A percentile compares a stretch with the other conserved stretches of the same genome.
phyloP scores from a whole-genome alignment of 768 basidiomycete species.

The Psilocybe cubensis region DNA sequence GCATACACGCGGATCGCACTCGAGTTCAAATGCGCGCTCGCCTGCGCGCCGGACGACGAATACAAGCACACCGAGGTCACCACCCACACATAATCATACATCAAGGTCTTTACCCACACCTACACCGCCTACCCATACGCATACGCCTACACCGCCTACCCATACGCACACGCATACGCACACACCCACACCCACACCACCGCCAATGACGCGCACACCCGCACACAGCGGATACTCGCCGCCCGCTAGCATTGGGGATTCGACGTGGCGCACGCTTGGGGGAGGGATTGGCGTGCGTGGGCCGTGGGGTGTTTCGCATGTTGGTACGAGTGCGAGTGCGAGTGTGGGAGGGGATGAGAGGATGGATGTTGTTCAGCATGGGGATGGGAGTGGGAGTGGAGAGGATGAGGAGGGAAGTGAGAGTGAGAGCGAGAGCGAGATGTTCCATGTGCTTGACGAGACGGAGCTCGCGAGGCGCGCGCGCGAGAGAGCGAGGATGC shows the following conservation, averaged over 20 bases:
- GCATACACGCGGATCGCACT: neutral
- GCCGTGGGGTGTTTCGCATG: too few species aligned
- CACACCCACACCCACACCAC: neutral
- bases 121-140: neutral
- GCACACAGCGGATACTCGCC: slow-evolving; percentile 29
- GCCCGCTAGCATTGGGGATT: slow-evolving; percentile 46
- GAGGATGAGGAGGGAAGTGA: neutral
- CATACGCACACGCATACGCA: neutral
- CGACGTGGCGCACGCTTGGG: slow-evolving; percentile 45
- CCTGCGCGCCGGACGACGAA: neutral
- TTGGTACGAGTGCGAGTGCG: too few species aligned
- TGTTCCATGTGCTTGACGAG: too few species aligned
- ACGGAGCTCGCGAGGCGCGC: too few species aligned
- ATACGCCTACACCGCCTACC: neutral
- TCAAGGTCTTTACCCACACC: too few species aligned
- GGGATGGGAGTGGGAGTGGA: neutral
- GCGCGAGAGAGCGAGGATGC: too few species aligned
- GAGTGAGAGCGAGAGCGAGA: neutral
- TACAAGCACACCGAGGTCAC: too few species aligned
- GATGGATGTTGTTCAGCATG: neutral
- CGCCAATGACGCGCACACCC: neutral
- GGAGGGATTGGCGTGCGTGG: neutral
- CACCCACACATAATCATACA: too few species aligned
- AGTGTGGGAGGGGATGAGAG: neutral
- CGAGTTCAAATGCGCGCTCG: neutral